Conservation (phyloP, 2,329 filamentous ascomycete genomes). For the Paracamarosporium sp. region DNA sequence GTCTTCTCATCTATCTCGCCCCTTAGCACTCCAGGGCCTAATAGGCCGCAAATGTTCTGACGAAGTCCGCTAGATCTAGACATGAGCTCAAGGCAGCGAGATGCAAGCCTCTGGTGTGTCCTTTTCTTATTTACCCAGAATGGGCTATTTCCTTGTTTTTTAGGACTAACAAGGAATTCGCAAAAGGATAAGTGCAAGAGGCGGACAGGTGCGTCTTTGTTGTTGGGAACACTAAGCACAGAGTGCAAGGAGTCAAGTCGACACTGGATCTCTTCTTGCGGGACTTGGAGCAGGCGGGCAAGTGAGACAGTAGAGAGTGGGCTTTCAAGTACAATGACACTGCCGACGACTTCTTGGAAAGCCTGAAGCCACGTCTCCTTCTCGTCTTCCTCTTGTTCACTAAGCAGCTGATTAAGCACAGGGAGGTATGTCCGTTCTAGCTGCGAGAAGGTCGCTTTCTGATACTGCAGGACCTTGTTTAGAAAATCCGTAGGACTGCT, state of each 20-base stretch:
- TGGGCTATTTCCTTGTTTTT: constrained; percentile 25
- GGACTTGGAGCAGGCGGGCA: constrained; percentile 18
- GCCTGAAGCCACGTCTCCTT: constrained; percentile 16
- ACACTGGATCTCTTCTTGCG: constrained; percentile 22
- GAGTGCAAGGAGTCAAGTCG: constrained; percentile 35
- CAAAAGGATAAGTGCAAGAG: constrained; percentile 36
- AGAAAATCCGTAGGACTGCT: constrained; percentile 16
- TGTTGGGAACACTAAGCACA: constrained; percentile 30
- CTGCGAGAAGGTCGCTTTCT: constrained; percentile 20
- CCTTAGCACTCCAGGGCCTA: constrained; percentile 7
- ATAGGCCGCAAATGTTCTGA: constrained; percentile 46
- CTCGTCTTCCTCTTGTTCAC: constrained; percentile 11
- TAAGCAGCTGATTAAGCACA: constrained; percentile 29
- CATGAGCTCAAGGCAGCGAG: constrained; percentile 48
- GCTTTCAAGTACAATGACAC: constrained; percentile 27
- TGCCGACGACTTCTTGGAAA: constrained; percentile 23
- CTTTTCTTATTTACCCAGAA: constrained; percentile 47
- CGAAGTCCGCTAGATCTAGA: constrained; percentile 32
- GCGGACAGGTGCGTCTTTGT: constrained; percentile 36
- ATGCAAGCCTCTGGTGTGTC: constrained; percentile 39
- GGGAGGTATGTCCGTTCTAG: constrained; percentile 27
- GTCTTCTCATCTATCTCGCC: constrained; percentile 9
- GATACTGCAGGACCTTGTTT: constrained; percentile 21
- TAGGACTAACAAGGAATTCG: constrained; percentile 31
- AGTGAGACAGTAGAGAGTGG: constrained; percentile 22